These are phyloP conservation scores for Arthroderma uncinatum DNA, from an alignment of 2,329 filamentous ascomycete genomes.

Conservation along the genomic window DNA sequence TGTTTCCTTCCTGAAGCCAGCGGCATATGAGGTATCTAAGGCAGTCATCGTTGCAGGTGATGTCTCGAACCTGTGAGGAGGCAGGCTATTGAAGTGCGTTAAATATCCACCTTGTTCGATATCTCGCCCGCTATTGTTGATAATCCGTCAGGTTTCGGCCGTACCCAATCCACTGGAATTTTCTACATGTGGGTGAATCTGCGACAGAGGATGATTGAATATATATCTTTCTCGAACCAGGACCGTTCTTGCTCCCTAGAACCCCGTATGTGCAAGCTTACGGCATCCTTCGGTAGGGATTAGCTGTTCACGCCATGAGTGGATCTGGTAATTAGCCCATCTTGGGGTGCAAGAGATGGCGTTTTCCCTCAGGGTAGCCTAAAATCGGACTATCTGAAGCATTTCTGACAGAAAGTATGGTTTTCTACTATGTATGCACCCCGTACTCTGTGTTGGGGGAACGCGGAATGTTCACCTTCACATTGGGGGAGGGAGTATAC, in stretches of 20 bases:
- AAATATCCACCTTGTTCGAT: neutral
- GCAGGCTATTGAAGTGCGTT: neutral
- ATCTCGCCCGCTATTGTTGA: neutral
- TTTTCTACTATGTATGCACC: neutral
- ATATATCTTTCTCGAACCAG: neutral
- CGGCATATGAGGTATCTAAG: constrained; percentile 16
- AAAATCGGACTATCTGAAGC: neutral
- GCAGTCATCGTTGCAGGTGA: neutral
- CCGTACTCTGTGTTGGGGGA: neutral
- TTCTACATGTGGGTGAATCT: neutral
- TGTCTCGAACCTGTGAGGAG: neutral
- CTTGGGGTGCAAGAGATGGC: neutral
- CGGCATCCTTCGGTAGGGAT: neutral
- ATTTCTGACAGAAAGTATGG: neutral
- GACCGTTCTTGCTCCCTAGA: neutral
- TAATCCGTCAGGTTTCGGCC: neutral
- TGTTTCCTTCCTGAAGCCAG: constrained; percentile 25
- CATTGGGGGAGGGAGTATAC: neutral
- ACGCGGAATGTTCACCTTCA: neutral
- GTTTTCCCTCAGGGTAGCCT: neutral
- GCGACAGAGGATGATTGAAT: neutral
- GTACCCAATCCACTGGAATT: neutral
- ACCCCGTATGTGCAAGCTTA: neutral
- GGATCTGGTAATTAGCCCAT: neutral
- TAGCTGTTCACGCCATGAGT: neutral